Base-by-base conservation (phyloP, 306 rosid genomes). In the Trifolium repens region DNA sequence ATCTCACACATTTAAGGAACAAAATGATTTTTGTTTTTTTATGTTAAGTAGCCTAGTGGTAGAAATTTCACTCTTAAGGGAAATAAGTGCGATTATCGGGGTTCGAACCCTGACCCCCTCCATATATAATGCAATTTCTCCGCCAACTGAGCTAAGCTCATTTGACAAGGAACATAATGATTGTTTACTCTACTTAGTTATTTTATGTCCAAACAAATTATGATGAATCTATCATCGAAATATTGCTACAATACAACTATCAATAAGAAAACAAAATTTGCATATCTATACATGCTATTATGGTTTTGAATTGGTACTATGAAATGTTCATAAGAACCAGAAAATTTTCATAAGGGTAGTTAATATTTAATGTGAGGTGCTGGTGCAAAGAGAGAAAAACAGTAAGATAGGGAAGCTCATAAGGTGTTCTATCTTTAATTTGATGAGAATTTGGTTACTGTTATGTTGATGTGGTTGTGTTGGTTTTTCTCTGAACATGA, bases 401-500 rank as follows among this genome's bases (percentile, higher is more conserved):
- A 10, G 3, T 43, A 52, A 2, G 58, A 16, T n/a, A 53, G 24
- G 24, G 27, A 53, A 53, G 12, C 26, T 16, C 26, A 53, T 53
- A 17, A 17, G 4, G 12, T 39, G 49, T 26, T 57, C 15, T 44
- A 58, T 67, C 68, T 68, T 22, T 52, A 4, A 24, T 40, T 37
- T 22, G 52, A 24, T 66, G 11, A 27, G 24, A 54, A 37, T 35
- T 26, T n/a, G 1, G 43, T 52, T 65, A 15, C 42, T 37, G 10
- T 27, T 37, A 16, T 69, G 59, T 67, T 42, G 59, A 68, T 7
- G 59, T 15, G 43, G 14, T 27, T 63, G 42, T 71, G 40, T 74
- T 52, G 73, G 72, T 58, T 77, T 53, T 19, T 53, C 26, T 59
- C 12, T 37, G 32, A 69, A 47, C 63, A 16, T 65, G 9, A 5